Base-by-base conservation (phyloP, 2,329 filamentous ascomycete species). In the Lasiodiplodia theobromae region DNA sequence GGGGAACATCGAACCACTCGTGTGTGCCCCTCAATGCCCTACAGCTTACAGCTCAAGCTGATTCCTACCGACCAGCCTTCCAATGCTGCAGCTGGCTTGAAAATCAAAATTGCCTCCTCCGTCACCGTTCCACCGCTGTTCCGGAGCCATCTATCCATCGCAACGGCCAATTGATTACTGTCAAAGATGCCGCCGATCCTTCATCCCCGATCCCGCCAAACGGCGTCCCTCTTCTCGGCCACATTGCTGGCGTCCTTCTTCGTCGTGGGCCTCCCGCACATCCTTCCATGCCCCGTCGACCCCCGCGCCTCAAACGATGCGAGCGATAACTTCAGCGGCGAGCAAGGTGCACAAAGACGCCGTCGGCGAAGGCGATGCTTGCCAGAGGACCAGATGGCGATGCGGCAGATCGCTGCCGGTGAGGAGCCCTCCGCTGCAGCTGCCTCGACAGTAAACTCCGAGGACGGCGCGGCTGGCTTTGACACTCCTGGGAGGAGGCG, bases 151-250 rank as follows among this genome's bases (percentile, higher is more conserved):
- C 66, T 52, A 34, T 10, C n/a, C 25, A 38, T 57, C 31, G 14
- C 37, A 14, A 18, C 58, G 28, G n/a, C 16, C 16, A 31, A 40
- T 31, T 23, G 56, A 37, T 52, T 70, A 69, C 34, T 57, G 68
- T 52, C 58, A 38, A 16, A 60, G 31, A 96, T 96, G 92, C 90
- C 93, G 75, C 92, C 89, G 51, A 84, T 95, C 82, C 89, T 99
- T 52, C 96, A 99, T 80, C 96, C 96, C 40, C 91, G 94, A 80
- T 98, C 95, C 73, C 91, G 93, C 75, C 92, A 93, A 83, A 99
- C 96, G 74, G 94, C 92, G 68, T 96, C 94, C 56, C 90, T 99
- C 70, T 99, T 99, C 83, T 94, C 93, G 63, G 93, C 92, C n/a
- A 98, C 95, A 1, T 87, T 98, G 67, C 86, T 92, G 71, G 90